Base-by-base conservation (phyloP, 768 basidiomycete genomes). In the Rhodotorula paludigena region DNA sequence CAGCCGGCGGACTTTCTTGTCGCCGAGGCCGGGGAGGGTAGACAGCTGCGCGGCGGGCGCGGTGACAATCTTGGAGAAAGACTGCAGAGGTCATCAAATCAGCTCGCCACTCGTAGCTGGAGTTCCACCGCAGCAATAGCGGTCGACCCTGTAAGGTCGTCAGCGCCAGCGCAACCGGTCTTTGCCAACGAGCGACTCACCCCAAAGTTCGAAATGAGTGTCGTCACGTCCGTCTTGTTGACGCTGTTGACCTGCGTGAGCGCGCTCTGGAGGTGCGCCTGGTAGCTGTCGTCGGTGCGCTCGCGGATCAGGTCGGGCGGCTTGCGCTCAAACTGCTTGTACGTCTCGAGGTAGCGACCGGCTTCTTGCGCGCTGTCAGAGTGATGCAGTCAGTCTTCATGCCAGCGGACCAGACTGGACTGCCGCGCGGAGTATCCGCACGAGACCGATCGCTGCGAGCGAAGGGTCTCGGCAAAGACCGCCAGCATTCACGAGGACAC, bases 191-290 rank as follows among this genome's bases (percentile, higher is more conserved):
- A 25, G 10, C 2, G 25, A 82, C 87, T 64, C 80, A 97, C 94
- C 42, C 92, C 93, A 73, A 93, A 87, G n/a, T 90, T 88, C 4
- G 87, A 87, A 30, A 89, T 85, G 48, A 99, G 81, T 7, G 94
- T 98, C 79, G 90, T 86, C 3, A 93, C 91, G 74, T 99, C 96
- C 7, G 94, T 98, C 82, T 94, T 96, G 80, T 98, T 98, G 69
- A 99, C 90, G 73, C 89, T 91, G 76, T 85, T 88, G 74, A 98
- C 89, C 71, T 85, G 86, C 3, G 94, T 98, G 35, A 99, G 81
- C 2, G 89, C 84, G 28, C 85, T 84, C 63, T 89, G 88, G 21
- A 98, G 78, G 74, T 92, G 83, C 14, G 91, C 85, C 69, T 83
- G 80, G 75, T 96, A 91, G 74, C 90, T 88, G 72, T 92, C 90